These are phyloP conservation scores for Globisporangium takayamanum DNA, from an alignment of 352 stramenopile species.

Conservation along the genomic window DNA sequence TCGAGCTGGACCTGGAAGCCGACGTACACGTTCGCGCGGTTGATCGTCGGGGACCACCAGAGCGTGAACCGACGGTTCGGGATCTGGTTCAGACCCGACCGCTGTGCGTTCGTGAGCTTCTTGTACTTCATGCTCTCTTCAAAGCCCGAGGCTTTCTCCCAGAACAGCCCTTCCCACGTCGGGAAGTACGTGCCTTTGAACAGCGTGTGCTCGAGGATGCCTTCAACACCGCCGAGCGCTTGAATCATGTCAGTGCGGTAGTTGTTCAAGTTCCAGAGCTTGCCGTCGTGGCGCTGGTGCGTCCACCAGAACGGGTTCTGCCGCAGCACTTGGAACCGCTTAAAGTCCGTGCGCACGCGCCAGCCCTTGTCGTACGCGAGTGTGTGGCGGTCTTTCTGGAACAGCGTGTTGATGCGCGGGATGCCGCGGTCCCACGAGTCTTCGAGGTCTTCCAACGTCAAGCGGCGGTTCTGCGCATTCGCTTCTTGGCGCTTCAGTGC, in stretches of 20 bases:
- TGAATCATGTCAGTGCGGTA: constrained; percentile 99
- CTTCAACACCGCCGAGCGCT: constrained; percentile 98
- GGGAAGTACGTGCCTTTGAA: constrained; percentile 99
- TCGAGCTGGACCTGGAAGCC: constrained; percentile 99
- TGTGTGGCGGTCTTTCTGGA: constrained; percentile 98
- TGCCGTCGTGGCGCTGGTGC: constrained; percentile 97
- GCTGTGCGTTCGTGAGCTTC: constrained; percentile 99
- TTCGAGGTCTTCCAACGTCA: constrained; percentile 99
- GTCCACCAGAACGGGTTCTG: constrained; percentile 99
- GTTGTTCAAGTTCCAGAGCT: constrained; percentile 99
- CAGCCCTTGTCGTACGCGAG: constrained; percentile 99
- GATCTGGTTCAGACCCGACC: constrained; percentile 99
- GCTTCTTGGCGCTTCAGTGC: constrained; percentile 99
- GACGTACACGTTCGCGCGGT: constrained; percentile 99
- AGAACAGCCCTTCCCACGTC: constrained; percentile 99
- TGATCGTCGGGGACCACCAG: constrained; percentile 99
- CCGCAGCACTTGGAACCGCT: constrained; percentile 96
- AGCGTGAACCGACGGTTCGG: constrained; percentile 99
- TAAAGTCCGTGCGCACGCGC: constrained; percentile 98
- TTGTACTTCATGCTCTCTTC: constrained; percentile 98
- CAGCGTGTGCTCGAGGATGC: constrained; percentile 99
- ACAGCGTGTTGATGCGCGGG: constrained; percentile 94
- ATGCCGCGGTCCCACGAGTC: constrained; percentile 99
- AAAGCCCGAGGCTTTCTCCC: constrained; percentile 98
- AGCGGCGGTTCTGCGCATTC: constrained; percentile 96